These are phyloP conservation scores for Exidia glandulosa DNA, from an alignment of 768 basidiomycete species.

Conservation along the genomic window DNA sequence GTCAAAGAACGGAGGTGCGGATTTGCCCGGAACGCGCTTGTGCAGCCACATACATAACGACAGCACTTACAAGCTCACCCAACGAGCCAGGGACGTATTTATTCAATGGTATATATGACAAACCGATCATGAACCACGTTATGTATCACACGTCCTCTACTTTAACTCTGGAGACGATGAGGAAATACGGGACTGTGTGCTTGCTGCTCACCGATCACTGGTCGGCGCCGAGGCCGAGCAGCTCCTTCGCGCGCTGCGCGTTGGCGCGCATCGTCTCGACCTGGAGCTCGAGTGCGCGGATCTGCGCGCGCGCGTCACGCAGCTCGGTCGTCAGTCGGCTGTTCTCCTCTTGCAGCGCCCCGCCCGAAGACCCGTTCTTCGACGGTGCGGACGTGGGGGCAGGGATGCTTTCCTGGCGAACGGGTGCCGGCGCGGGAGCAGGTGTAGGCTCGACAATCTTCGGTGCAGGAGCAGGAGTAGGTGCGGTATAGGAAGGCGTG, in stretches of 20 bases:
- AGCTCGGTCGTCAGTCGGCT: constrained; percentile 51
- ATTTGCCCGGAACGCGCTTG: background rate
- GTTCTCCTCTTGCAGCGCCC: constrained; percentile 43
- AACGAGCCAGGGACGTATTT: no score
- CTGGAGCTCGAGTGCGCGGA: constrained; percentile 74
- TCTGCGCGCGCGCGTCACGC: constrained; percentile 70
- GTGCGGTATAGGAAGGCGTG: constrained; percentile 12
- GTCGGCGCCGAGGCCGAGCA: no score
- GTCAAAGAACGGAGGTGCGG: background rate
- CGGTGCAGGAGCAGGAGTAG: no score
- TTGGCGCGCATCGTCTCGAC: constrained; percentile 67
- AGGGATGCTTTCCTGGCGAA: constrained; percentile 1
- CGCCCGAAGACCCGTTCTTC: background rate
- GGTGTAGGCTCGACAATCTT: constrained; percentile 6
- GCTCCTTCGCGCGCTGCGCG: constrained; percentile 57
- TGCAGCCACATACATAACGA: background rate
- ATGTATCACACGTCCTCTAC: no score
- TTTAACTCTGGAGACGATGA: no score
- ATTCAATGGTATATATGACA: no score
- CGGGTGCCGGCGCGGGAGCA: constrained; percentile 14
- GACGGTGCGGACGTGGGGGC: no score
- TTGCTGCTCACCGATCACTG: no score
- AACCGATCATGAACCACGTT: no score
- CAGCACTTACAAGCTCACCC: no score
- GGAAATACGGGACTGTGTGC: no score